Conservation (phyloP, 2,329 filamentous ascomycete species). For the Diplodia seriata region DNA sequence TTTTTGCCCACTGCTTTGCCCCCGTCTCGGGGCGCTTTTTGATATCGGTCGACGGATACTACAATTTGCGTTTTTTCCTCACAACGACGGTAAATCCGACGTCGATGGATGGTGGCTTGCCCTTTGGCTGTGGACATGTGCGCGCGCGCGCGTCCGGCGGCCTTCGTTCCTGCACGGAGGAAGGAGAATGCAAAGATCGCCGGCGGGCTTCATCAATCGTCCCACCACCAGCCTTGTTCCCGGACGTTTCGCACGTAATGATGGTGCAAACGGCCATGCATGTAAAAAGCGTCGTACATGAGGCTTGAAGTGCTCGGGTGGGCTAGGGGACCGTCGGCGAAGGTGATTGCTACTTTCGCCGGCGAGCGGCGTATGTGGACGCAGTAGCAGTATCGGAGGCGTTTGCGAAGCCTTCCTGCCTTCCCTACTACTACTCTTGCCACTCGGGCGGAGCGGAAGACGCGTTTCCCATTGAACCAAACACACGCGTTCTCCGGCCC, state of each 20-base stretch:
- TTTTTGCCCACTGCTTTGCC: background rate
- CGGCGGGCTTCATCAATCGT: too few relatives aligned
- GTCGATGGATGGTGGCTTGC: background rate
- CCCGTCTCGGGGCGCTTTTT: background rate
- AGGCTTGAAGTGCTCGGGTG: background rate
- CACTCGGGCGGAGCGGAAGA: background rate
- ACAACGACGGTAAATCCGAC: too few relatives aligned
- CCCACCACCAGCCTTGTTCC: background rate
- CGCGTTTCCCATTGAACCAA: too few relatives aligned
- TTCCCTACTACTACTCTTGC: background rate
- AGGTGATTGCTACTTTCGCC: background rate
- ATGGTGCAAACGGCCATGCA: too few relatives aligned
- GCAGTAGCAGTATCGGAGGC: background rate
- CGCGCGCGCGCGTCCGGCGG: background rate
- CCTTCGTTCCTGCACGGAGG: too few relatives aligned
- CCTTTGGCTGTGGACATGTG: background rate
- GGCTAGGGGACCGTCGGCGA: background rate
- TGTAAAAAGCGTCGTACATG: background rate
- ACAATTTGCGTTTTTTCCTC: background rate
- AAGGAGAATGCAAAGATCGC: background rate
- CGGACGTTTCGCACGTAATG: background rate
- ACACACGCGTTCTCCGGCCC: background rate
- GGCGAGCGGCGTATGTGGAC: background rate
- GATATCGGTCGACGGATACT: background rate
- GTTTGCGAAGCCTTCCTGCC: background rate